Percentiles rank a stretch among this genome's conserved stretches.
phyloP scores from a whole-genome alignment of 2,329 filamentous ascomycete genomes.

The Sporothrix brasiliensis region DNA sequence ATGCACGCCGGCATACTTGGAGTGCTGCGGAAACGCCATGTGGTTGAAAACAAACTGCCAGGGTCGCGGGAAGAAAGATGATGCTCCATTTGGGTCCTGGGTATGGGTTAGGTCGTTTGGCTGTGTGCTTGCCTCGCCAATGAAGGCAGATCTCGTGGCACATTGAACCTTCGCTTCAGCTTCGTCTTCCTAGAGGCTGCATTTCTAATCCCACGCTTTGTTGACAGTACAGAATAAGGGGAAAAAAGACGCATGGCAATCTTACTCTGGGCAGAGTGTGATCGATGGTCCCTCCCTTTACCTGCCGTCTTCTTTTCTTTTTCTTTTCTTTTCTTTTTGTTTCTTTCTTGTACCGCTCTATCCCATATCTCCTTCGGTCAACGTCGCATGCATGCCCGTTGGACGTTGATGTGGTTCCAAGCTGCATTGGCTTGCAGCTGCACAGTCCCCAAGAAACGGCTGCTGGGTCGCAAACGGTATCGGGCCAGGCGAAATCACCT shows the following conservation, averaged over 20 bases:
- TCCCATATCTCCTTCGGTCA: neutral
- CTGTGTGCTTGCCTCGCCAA: neutral
- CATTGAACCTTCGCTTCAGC: no score
- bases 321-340: neutral
- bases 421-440: neutral
- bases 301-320: neutral
- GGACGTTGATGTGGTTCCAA: neutral
- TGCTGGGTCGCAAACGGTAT: conserved; percentile 13
- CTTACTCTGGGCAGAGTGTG: neutral
- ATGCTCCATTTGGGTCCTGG: neutral
- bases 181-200: neutral
- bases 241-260: conserved; percentile 7
- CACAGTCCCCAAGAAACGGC: conserved; percentile 13
- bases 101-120: neutral
- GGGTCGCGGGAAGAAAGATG: no score
- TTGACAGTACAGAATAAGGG: no score
- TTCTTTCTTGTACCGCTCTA: neutral
- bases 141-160: no score
- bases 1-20: neutral
- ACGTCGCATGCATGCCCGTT: conserved; percentile 6
- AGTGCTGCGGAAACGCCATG: conserved; percentile 20
- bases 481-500: conserved; percentile 15
- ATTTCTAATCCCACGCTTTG: neutral
- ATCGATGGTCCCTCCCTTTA: neutral
- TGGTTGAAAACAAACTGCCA: neutral